Percentiles rank a stretch among this genome's conserved stretches.
phyloP scores from a whole-genome alignment of 2,329 filamentous ascomycete genomes.

The Immersiporthe knoxdaviesiana region DNA sequence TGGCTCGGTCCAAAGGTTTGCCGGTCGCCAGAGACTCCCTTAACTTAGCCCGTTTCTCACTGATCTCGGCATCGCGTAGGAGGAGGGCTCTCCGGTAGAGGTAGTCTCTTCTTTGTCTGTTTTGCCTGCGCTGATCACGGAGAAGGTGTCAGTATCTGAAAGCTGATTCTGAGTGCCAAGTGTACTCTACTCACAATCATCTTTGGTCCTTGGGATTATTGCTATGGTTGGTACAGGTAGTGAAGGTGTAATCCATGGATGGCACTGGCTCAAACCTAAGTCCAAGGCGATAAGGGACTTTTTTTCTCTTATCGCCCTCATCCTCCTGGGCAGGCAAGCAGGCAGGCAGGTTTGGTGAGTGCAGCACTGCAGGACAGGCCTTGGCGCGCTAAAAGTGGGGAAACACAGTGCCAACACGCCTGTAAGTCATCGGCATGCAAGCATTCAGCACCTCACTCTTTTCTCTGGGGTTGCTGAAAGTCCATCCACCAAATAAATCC shows the following conservation, averaged over 20 bases:
- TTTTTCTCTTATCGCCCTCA: conserved; percentile 5
- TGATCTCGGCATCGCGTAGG: conserved; percentile 88
- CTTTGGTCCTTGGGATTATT: conserved; percentile 31
- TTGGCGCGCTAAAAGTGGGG: conserved; percentile 13
- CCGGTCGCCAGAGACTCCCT: conserved; percentile 86
- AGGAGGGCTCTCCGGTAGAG: conserved; percentile 88
- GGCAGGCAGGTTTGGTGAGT: neutral
- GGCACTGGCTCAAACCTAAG: neutral
- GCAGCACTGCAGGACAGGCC: neutral
- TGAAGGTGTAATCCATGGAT: neutral
- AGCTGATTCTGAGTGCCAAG: neutral
- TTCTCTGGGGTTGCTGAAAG: conserved; percentile 8
- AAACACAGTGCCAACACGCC: conserved; percentile 4
- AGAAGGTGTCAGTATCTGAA: conserved; percentile 26
- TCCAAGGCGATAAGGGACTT: conserved; percentile 6
- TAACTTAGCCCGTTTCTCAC: conserved; percentile 86
- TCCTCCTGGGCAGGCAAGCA: neutral
- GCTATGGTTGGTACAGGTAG: neutral
- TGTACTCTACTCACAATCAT: conserved; percentile 42
- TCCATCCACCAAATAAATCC: neutral
- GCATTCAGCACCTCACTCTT: conserved; percentile 22
- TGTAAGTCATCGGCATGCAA: conserved; percentile 13
- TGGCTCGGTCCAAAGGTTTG: conserved; percentile 77
- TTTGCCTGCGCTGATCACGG: conserved; percentile 64
- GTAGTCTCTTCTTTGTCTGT: conserved; percentile 81